Conservation (phyloP, 805 yeast species). For the Sugiyamaella chiloensis region DNA sequence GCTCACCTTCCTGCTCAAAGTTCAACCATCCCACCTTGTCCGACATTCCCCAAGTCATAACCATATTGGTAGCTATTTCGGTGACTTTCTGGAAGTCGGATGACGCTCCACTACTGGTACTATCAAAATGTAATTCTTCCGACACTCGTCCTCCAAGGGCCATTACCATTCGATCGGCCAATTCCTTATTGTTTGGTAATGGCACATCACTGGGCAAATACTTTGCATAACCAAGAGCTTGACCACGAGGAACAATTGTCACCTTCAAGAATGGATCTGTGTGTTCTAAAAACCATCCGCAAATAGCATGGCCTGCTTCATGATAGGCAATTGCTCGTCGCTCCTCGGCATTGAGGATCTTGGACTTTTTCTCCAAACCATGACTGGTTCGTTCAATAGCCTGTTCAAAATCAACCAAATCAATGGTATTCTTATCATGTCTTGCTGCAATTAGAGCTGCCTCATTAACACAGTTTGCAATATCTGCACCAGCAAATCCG, state of each 20-base stretch:
- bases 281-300: slow-evolving; percentile 91
- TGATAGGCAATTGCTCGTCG: slow-evolving; percentile 91
- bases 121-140: slow-evolving; percentile 85
- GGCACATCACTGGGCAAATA: slow-evolving; percentile 92
- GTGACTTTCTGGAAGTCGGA: slow-evolving; percentile 97
- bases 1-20: slow-evolving; percentile 66
- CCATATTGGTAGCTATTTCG: slow-evolving; percentile 90
- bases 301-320: slow-evolving; percentile 98
- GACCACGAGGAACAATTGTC: slow-evolving; percentile 94
- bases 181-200: slow-evolving; percentile 70
- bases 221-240: slow-evolving; percentile 96
- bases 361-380: slow-evolving; percentile 88
- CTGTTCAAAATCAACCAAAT: slow-evolving; percentile 79
- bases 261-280: slow-evolving; percentile 96
- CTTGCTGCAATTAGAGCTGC: slow-evolving; percentile 97
- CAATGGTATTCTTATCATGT: slow-evolving; percentile 64
- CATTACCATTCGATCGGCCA: slow-evolving; percentile 91
- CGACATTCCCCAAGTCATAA: slow-evolving; percentile 89
- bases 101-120: slow-evolving; percentile 95
- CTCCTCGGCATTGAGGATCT: slow-evolving; percentile 79
- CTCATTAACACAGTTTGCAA: slow-evolving; percentile 95
- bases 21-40: slow-evolving; percentile 77
- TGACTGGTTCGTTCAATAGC: slow-evolving; percentile 98
- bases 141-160: slow-evolving; percentile 95
- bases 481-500: slow-evolving; percentile 98